phyloP scores from a whole-genome alignment of 306 rosid species.

The Hippophae tibetana region DNA sequence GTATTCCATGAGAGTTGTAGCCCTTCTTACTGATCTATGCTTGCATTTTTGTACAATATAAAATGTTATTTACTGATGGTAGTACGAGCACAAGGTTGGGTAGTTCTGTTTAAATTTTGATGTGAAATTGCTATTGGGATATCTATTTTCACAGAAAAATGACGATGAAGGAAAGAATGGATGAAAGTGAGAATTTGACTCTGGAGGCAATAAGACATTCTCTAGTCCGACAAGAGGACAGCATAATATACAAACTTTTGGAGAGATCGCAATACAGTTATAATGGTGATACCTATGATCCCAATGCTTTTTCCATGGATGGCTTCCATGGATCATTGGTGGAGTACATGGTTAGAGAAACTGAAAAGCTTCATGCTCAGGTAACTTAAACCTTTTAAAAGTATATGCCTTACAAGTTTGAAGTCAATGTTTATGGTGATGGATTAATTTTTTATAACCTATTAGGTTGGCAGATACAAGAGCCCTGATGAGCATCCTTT shows the following conservation, averaged over 20 bases:
- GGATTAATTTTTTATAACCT: conserved; percentile 17
- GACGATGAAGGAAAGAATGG: conserved; percentile 54
- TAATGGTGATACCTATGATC: conserved; percentile 69
- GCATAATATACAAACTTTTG: conserved; percentile 72
- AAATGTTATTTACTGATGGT: background rate
- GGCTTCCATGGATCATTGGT: conserved; percentile 76
- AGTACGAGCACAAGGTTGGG: background rate
- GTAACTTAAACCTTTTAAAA: conserved; percentile 29
- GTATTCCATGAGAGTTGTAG: too few relatives aligned
- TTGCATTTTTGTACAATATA: too few relatives aligned
- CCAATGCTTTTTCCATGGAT: conserved; percentile 53
- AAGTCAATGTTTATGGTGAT: conserved; percentile 4
- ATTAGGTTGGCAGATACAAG: conserved; percentile 78
- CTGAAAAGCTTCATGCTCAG: conserved; percentile 84
- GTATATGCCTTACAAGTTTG: conserved; percentile 1
- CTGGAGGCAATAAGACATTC: conserved; percentile 68
- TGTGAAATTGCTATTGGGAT: conserved; percentile 5
- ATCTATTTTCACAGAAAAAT: conserved; percentile 37
- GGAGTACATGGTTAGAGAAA: conserved; percentile 70
- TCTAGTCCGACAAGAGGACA: conserved; percentile 78
- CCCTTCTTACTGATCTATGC: too few relatives aligned
- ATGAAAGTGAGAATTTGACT: conserved; percentile 63
- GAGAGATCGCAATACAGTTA: conserved; percentile 74
- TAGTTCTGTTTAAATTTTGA: conserved; percentile 6
- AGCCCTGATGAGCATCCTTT: conserved; percentile 97